Evolutionary conservation across 345 rosid genomes (phyloP), one percentile per base, ranked within the genome.

Genomic region (Balakata baccata): DNA sequence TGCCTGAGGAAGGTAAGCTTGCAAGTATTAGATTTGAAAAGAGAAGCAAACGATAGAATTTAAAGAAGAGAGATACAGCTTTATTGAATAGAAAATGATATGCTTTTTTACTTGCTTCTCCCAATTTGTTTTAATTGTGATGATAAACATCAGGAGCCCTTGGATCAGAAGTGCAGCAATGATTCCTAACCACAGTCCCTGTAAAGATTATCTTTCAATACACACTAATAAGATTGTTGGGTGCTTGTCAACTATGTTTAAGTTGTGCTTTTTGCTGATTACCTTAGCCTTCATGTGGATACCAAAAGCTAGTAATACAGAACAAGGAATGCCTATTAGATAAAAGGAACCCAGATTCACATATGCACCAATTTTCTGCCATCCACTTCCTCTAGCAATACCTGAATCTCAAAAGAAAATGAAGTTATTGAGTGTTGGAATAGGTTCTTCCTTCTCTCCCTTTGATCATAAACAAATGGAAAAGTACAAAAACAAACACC

Each of bases 101-200:
- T 11, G 18, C 17, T 60, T 11, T n/a, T 37, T 62, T 62, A 62
- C 66, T 62, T 62, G 43, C 38, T 62, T 38, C 11, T 0, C 47
- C 66, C 66, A 62, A 62, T 62, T 41, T 38, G 66, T 62, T 39
- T 11, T 39, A 14, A 62, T 5, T 62, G 66, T 38, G 66, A 62
- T 62, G 11, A 18, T 8, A 2, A 62, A 38, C 22, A 62, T 46
- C 17, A 62, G 20, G 4, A 37, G 10, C 4, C 56, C 82, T 85
- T 87, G 90, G 54, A 85, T 75, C 54, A 66, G n/a, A 37, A 82
- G 86, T 14, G 90, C 85, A 73, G 72, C 75, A 69, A 82, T 85
- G 63, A 87, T 69, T 50, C 90, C 90, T 41, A 84, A 53, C 88
- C 88, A 87, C 37, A 87, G 84, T 13, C 90, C 90, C 88, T 85